These are phyloP conservation scores for Phoma sp. DNA, from an alignment of 2,329 filamentous ascomycete genomes.

Conservation along the genomic window DNA sequence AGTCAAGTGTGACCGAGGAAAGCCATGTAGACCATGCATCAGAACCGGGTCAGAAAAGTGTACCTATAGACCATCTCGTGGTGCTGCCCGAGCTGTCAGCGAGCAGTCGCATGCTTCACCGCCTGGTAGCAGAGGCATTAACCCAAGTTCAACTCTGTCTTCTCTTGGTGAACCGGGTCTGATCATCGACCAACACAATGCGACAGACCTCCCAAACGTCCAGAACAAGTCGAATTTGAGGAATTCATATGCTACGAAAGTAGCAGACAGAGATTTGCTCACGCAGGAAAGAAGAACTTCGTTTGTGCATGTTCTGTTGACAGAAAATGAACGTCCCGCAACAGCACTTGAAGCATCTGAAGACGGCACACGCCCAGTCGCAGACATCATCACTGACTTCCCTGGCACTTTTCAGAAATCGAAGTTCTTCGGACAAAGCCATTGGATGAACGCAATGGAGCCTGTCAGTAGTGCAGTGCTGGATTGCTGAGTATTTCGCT, in stretches of 20 bases:
- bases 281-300: neutral
- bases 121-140: neutral
- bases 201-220: neutral
- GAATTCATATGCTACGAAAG: neutral
- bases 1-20: slow-evolving; percentile 37
- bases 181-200: neutral
- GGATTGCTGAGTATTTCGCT: neutral
- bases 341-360: neutral
- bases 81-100: slow-evolving; percentile 3
- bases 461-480: slow-evolving; percentile 32
- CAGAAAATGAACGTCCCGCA: neutral
- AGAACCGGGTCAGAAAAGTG: slow-evolving; percentile 31
- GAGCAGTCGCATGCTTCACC: no score
- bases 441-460: slow-evolving; percentile 51
- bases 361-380: neutral
- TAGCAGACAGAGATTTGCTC: no score
- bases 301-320: slow-evolving; percentile 10
- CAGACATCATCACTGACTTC: slow-evolving; percentile 5
- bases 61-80: slow-evolving; percentile 27
- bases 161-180: neutral
- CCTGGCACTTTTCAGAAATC: slow-evolving; percentile 54
- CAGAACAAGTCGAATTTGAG: neutral
- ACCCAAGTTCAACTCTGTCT: neutral
- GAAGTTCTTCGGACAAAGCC: slow-evolving; percentile 61
- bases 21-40: slow-evolving; percentile 34